These are phyloP conservation scores for Vitis hybrid DNA, from an alignment of 177 flowering plant species.

Conservation along the genomic window DNA sequence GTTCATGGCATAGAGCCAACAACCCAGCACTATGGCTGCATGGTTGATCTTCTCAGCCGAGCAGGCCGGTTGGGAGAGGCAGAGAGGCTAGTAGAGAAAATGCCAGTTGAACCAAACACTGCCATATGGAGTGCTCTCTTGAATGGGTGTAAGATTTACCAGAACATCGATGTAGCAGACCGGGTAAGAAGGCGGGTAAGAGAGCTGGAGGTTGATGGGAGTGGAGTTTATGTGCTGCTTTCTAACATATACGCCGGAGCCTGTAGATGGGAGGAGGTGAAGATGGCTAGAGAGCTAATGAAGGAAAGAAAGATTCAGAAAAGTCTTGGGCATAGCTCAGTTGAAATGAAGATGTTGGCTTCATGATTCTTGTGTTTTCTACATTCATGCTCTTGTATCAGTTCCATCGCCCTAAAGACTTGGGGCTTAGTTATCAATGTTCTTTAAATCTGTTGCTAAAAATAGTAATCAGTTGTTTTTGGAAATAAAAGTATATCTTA, in stretches of 20 bases:
- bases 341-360: conserved; percentile 7
- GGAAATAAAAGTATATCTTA: too few relatives aligned
- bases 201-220: conserved; percentile 3
- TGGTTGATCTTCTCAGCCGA: conserved; percentile 9
- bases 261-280: conserved; percentile 19
- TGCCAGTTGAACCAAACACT: conserved; percentile 6
- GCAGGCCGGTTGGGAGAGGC: conserved; percentile 10
- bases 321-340: conserved; percentile 13
- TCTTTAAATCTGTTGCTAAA: too few relatives aligned
- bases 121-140: conserved; percentile 14
- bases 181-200: conserved; percentile 4
- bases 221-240: conserved; percentile 24
- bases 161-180: conserved; percentile 10
- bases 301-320: conserved; percentile 11
- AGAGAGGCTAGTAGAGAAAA: background rate
- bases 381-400: background rate
- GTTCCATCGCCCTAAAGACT: too few relatives aligned
- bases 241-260: conserved; percentile 23
- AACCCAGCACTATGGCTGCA: conserved; percentile 7
- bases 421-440: too few relatives aligned
- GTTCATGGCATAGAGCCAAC: conserved; percentile 3
- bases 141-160: conserved; percentile 16
- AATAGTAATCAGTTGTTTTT: too few relatives aligned
- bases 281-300: conserved; percentile 21
- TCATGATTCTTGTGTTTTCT: background rate